Evolutionary conservation across 1,284 basidiomycete genomes (phyloP), one percentile per base, ranked within the genome.

Genomic region (Hemileccinum hortonii): DNA sequence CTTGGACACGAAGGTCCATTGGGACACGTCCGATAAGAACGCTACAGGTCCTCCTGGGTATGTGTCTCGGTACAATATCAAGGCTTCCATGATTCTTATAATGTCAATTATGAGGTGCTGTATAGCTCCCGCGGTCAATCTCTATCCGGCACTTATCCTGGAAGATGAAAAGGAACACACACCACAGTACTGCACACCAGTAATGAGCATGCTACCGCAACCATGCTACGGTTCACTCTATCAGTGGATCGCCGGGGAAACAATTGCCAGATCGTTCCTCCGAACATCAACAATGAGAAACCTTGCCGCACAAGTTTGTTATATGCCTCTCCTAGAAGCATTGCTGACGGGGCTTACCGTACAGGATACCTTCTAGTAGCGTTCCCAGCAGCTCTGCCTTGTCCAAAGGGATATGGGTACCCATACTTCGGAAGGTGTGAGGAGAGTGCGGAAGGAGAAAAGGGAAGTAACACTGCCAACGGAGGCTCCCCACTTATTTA

Each of bases 251-350:
- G 30, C n/a, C 36, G 44, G 32, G 18, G 43, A 19, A 29, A 19
- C 19, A 54, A 24, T 10, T 43, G 44, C 44, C 44, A 47, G 6
- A 53, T 36, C 21, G 53, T 53, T 18, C 30, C 50, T 16, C 53
- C 53, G n/a, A 54, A 54, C 52, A 54, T 54, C 39, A 54, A 19
- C 35, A 54, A 16, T 16, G 50, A 54, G 35, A 46, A 52, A 19
- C 52, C 50, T 52, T 36, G 30, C 18, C 22, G 9, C 26, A 32
- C 11, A 18, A 18, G 4, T 22, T 9, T 32, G 16, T 6, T 14
- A 24, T 40, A 15, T 38, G 22, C 40, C 24, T 8, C 8, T 19
- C n/a, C 18, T 16, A 15, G 24, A 19, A 38, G 14, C 15, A 33
- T 45, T 16, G 22, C 16, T 39, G 6, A 21, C 5, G 5, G 21